These are phyloP conservation scores for Pyracantha coccinea DNA, from an alignment of 331 rosid genomes.

Conservation along the genomic window DNA sequence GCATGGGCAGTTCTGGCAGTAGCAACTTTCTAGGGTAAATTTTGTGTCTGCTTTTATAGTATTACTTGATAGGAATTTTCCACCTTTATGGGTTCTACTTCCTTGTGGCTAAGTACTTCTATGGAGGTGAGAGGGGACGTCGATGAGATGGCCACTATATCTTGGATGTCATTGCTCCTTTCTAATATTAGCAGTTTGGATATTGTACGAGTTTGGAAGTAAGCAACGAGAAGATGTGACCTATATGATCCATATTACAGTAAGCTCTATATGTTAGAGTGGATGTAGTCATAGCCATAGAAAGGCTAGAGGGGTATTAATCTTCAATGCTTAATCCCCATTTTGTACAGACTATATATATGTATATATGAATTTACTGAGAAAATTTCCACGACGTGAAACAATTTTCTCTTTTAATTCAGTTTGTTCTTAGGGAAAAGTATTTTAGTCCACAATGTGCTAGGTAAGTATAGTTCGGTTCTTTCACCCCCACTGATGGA, in stretches of 20 bases:
- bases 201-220: neutral
- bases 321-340: neutral
- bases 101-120: neutral
- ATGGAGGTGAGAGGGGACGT: neutral
- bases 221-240: constrained; percentile 7
- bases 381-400: too few relatives aligned
- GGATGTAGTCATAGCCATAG: constrained; percentile 1
- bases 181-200: neutral
- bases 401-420: too few relatives aligned
- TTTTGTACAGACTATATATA: constrained; percentile 1
- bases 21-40: constrained; percentile 19
- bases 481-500: too few relatives aligned
- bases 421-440: too few relatives aligned
- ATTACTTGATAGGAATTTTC: neutral
- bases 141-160: neutral
- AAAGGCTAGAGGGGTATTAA: neutral
- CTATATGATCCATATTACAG: constrained; percentile 8
- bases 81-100: constrained; percentile 3
- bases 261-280: constrained; percentile 12
- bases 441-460: too few relatives aligned
- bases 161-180: neutral
- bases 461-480: too few relatives aligned
- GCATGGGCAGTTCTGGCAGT: constrained; percentile 51
- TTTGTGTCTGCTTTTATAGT: constrained; percentile 2
- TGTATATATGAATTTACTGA: too few relatives aligned